Conservation (phyloP, 148 eudicot species). For the Silene uniflora region DNA sequence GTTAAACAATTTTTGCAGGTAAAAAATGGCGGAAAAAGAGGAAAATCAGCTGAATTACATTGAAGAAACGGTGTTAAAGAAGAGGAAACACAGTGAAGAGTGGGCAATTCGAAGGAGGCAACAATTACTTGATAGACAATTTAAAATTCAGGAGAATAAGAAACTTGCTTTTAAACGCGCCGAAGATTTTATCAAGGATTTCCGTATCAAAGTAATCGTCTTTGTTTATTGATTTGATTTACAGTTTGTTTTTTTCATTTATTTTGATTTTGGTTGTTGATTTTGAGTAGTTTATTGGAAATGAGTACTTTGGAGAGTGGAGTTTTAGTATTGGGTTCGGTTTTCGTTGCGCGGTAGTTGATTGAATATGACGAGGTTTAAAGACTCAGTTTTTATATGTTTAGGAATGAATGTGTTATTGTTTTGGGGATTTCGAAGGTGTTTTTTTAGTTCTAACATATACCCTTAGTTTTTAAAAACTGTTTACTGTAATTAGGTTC, state of each 20-base stretch:
- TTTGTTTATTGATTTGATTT: not conserved
- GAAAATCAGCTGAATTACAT: constrained; percentile 47
- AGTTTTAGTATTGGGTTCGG: not conserved
- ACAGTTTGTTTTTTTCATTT: too few species aligned
- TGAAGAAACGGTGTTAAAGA: constrained; percentile 74
- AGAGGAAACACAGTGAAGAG: constrained; percentile 76
- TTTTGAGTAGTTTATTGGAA: not conserved
- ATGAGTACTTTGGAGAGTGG: not conserved
- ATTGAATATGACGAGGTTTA: too few species aligned
- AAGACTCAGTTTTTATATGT: too few species aligned
- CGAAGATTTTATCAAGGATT: constrained; percentile 65
- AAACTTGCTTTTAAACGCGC: constrained; percentile 63
- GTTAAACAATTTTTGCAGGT: not conserved
- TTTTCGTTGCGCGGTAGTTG: not conserved
- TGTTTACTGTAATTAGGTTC: not conserved
- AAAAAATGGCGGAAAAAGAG: constrained; percentile 53
- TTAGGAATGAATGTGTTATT: too few species aligned
- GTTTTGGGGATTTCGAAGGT: too few species aligned
- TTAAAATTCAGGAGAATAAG: constrained; percentile 42
- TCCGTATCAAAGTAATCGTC: constrained; percentile 48
- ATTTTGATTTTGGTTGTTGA: too few species aligned
- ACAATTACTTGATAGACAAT: constrained; percentile 59
- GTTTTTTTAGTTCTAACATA: too few species aligned
- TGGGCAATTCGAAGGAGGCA: constrained; percentile 78
- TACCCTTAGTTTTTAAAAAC: too few species aligned